A percentile compares a stretch with the other conserved stretches of the same genome.
Evolutionary conservation across 2,329 filamentous ascomycete genomes (phyloP).

Genomic region (Xenosphaeropsis pyriputrescens): DNA sequence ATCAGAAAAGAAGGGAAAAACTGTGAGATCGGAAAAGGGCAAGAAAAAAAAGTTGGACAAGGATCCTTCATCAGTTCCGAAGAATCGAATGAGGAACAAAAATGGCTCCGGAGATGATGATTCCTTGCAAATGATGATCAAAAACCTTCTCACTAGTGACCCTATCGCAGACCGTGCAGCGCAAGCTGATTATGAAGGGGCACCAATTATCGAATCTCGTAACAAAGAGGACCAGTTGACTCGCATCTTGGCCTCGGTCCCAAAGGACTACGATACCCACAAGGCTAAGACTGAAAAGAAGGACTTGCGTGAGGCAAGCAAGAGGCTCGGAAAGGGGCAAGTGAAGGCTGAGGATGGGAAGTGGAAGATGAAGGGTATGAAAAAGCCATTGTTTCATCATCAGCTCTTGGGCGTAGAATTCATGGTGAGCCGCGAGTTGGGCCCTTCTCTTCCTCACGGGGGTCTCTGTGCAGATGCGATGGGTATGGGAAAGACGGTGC

Average conservation of each 20-base stretch:
- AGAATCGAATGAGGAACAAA: constrained; percentile 2
- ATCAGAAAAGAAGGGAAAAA: constrained; percentile 4
- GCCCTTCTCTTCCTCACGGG: constrained; percentile 23
- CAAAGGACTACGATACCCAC: constrained; percentile 4
- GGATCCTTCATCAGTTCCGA: constrained; percentile 1
- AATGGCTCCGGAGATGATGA: constrained; percentile 5
- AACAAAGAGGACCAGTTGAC: constrained; percentile 12
- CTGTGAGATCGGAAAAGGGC: constrained; percentile 1
- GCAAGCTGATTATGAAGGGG: constrained; percentile 3
- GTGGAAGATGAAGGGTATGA: constrained; percentile 33
- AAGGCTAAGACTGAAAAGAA: constrained; percentile 18
- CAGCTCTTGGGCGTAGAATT: constrained; percentile 36
- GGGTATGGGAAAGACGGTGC: constrained; percentile 51
- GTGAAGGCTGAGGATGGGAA: constrained; percentile 18
- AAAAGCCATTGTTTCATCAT: constrained; percentile 26
- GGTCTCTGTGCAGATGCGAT: constrained; percentile 47
- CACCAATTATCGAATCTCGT: constrained; percentile 7
- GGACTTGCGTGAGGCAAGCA: constrained; percentile 21
- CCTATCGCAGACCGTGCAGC: constrained; percentile 8
- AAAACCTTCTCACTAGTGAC: constrained; percentile 8
- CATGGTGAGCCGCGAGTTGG: constrained; percentile 36
- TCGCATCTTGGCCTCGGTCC: constrained; percentile 12
- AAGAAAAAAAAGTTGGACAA: constrained; percentile 1
- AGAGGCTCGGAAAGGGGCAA: constrained; percentile 23
- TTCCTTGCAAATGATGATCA: constrained; percentile 8